Evolutionary conservation across 306 rosid species (phyloP).

Genomic region (Prunus padus): DNA sequence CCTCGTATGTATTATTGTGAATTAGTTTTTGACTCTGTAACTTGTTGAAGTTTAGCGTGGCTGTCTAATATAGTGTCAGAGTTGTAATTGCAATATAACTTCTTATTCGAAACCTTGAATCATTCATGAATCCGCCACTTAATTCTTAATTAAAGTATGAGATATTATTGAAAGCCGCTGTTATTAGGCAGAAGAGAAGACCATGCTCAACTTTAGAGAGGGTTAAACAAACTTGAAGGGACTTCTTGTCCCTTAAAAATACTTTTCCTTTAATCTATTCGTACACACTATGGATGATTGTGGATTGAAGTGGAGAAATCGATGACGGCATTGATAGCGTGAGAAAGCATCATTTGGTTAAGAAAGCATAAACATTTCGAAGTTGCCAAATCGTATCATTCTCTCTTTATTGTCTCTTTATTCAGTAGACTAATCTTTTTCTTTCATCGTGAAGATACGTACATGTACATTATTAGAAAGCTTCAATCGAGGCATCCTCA

Average conservation of each 20-base stretch:
- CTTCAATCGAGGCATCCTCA: too few species aligned
- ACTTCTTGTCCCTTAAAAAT: slow-evolving; percentile 26
- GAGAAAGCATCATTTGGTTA: slow-evolving; percentile 31
- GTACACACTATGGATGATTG: slow-evolving; percentile 28
- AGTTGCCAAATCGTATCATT: slow-evolving; percentile 28
- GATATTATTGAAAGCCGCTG: neutral
- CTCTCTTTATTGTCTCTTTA: slow-evolving; percentile 21
- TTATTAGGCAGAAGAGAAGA: neutral
- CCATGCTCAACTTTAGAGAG: neutral
- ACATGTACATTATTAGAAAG: too few species aligned
- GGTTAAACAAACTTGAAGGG: neutral
- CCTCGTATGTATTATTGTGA: neutral
- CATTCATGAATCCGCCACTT: neutral
- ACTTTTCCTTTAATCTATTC: slow-evolving; percentile 30
- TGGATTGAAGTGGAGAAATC: slow-evolving; percentile 30
- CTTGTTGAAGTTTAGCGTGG: neutral
- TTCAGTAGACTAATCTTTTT: neutral
- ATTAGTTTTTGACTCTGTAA: neutral
- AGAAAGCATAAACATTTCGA: neutral
- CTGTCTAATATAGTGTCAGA: neutral
- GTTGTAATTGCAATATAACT: neutral
- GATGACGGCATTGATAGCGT: slow-evolving; percentile 47
- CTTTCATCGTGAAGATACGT: too few species aligned
- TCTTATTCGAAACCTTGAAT: neutral
- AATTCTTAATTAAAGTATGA: too few species aligned